Evolutionary conservation across 305 asterid genomes (phyloP), one percentile per base, ranked within the genome.

Genomic region (Ilex paraguariensis): DNA sequence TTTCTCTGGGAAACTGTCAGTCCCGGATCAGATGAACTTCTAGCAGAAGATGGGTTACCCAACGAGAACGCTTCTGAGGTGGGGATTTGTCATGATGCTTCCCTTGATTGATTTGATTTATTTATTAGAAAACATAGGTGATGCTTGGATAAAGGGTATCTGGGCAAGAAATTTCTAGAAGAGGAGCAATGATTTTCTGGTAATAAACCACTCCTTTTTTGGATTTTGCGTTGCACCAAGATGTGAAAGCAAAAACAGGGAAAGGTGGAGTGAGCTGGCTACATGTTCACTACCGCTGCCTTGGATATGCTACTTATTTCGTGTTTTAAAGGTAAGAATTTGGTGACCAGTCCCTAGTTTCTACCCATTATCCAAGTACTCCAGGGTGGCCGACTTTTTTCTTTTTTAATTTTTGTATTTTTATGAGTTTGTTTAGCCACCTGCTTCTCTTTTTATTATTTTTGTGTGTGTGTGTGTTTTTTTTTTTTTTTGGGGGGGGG

Each of bases 1-100:
- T 84, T 90, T 75, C 71, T 93, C 60, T 87, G 83, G 88, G 97
- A 87, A 40, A 59, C 56, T 51, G 82, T 60, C 52, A 68, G 85
- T 75, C 84, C 90, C 45, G 84, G 62, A 59, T 72, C 85, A 56
- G 89, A 81, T 67, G 91, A 79, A 73, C 74, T 56, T n/a, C 70
- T 68, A 13, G 73, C 55, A 49, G 79, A 66, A 63, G 84, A 86
- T 78, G 95, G 90, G 61, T 70, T 82, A 70, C 74, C 77, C 48
- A 78, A 73, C 60, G 76, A 75, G 69, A 80, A 69, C 59, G 42
- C 71, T 63, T 76, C 86, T 5, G 83, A 87, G 84, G 82, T 65
- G 75, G 87, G 81, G 63, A 65, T 56, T 73, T 54, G 60, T 45
- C 81, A 75, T 57, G 73, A 69, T 74, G 54, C 80, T 66, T 55